Evolutionary conservation across 2,329 filamentous ascomycete genomes (phyloP).

Genomic region (Microdochium bolleyi): DNA sequence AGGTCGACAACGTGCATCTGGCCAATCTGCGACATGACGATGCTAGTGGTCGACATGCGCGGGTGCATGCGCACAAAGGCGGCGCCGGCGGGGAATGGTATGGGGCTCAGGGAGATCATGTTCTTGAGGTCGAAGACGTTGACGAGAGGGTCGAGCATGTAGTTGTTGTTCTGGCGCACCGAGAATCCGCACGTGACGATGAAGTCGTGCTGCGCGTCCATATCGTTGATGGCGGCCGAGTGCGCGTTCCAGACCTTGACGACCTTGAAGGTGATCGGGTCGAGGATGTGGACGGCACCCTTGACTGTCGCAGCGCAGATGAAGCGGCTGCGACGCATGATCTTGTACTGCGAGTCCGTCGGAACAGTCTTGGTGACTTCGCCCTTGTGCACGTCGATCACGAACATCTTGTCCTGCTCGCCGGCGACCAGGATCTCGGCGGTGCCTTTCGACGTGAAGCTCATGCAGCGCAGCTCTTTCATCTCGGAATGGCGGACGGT

Average conservation of each 20-base stretch:
- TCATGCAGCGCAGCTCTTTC: constrained; percentile 88
- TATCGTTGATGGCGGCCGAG: constrained; percentile 82
- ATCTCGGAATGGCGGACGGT: constrained; percentile 73
- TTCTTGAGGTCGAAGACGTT: constrained; percentile 96
- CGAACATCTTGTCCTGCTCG: constrained; percentile 79
- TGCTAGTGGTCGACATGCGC: constrained; percentile 87
- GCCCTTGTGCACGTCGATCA: constrained; percentile 62
- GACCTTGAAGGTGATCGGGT: constrained; percentile 68
- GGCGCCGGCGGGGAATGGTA: constrained; percentile 85
- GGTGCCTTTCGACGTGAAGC: constrained; percentile 80
- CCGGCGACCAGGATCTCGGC: constrained; percentile 82
- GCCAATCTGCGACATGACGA: constrained; percentile 84
- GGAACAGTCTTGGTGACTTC: constrained; percentile 61
- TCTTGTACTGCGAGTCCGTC: constrained; percentile 71
- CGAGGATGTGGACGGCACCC: constrained; percentile 79
- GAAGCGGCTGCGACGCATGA: constrained; percentile 86
- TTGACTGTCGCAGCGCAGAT: constrained; percentile 85
- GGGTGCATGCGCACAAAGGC: constrained; percentile 97
- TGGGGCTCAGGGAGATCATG: constrained; percentile 77
- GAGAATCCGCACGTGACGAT: constrained; percentile 94
- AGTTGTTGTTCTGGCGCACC: constrained; percentile 67
- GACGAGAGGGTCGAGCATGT: constrained; percentile 84
- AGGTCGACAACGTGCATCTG: constrained; percentile 95
- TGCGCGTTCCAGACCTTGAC: constrained; percentile 89
- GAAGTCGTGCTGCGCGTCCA: constrained; percentile 94